Evolutionary conservation across 1,284 basidiomycete genomes (phyloP), one percentile per base, ranked within the genome.

Genomic region (Polyporus tsugae): DNA sequence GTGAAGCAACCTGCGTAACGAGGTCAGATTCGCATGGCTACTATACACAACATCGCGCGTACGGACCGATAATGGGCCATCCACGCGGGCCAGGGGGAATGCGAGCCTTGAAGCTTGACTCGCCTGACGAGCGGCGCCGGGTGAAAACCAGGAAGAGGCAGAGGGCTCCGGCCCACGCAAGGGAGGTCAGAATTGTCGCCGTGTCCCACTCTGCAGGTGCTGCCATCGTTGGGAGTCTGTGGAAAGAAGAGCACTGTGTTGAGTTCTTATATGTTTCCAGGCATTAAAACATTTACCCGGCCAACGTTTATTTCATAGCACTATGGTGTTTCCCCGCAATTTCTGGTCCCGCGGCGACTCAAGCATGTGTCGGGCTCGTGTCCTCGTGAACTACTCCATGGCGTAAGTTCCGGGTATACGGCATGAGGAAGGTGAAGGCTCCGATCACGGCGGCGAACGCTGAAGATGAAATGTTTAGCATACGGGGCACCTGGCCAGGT

Each of bases 1-100:
- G 71, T 79, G 35, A 71, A 67, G 25, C 46, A 49, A 25, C 46
- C 46, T 49, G 22, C 3, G 10, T 11, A 25, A 25, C 2, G 22
- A 25, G n/a, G n/a, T 49, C 2, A 49, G 46, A 25, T 11, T 1
- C 11, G 15, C 17, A 42, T 49, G 4, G 22, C 0, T 25, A 25
- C 0, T 25, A 25, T 13, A 49, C 22, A 49, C 0, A 0, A 10
- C 22, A 25, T 22, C 46, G 46, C 9, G 4, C 22, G 46, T 49
- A 49, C 46, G 46, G 11, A 49, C 46, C 46, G 22, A 49, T 11
- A 25, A 49, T 25, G 9, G 46, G 46, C 46, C 46, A 49, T 25
- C 46, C 46, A 22, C 46, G 22, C 0, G 46, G 46, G 25, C 46
- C 46, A 25, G 46, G 46, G 25, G 46, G 46, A 49, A 49, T 49